A percentile compares a stretch with the other conserved stretches of the same genome.
phyloP scores from a whole-genome alignment of 176 grass and related monocot genomes.

The Ensete ventricosum region DNA sequence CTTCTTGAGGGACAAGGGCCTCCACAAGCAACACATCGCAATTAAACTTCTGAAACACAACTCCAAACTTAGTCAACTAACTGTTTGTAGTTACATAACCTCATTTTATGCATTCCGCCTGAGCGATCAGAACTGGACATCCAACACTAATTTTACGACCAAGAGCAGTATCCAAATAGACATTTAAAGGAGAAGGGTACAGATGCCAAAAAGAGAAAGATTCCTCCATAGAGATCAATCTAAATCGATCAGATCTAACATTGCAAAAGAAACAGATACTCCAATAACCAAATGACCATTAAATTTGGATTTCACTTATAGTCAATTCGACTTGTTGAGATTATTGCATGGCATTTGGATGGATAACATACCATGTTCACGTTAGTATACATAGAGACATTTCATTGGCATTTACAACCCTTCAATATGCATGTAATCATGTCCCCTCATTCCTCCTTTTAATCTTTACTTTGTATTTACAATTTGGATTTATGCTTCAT shows the following conservation, averaged over 20 bases:
- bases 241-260: background rate
- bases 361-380: no score
- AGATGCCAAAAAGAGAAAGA: background rate
- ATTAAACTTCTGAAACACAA: background rate
- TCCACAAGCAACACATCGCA: background rate
- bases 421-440: no score
- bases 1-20: background rate
- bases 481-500: no score
- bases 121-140: background rate
- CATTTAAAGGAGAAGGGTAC: background rate
- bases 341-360: no score
- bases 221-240: background rate
- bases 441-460: no score
- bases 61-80: background rate
- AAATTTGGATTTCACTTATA: no score
- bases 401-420: no score
- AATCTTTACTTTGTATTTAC: no score
- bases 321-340: no score
- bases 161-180: background rate
- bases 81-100: no score
- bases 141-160: background rate
- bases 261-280: background rate
- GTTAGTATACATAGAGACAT: no score
- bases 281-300: background rate
- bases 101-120: background rate